Base-by-base conservation (phyloP, 2,329 filamentous ascomycete species). In the Fusarium sp. region DNA sequence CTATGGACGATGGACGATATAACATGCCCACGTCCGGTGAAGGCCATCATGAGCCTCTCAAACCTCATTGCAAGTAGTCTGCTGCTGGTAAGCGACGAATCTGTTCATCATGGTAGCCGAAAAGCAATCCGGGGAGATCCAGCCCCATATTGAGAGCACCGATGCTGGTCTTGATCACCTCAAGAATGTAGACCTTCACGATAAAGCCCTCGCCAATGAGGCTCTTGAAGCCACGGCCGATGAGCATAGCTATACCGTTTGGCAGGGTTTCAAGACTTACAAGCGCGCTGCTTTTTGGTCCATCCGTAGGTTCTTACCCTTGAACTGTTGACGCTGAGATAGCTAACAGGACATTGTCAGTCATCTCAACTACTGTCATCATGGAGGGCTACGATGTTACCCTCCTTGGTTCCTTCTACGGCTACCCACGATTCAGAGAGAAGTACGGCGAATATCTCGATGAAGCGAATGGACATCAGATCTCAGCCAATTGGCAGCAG, bases 331-430 rank as follows among this genome's bases (percentile, higher is more conserved):
- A 25, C 12, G 30, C 12, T 12, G 9, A 52, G 49, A 37, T 33
- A 28, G 25, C 69, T 76, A 30, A 77, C 42, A 25, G 5, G 8
- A 11, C n/a, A 10, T 19, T 19, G n/a, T 15, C 30, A 83, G 81
- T 81, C 62, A 83, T 86, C 60, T 86, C 84, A 18, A 82, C 82
- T n/a, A 82, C 84, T 7, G 82, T 87, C 60, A 81, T 87, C 68
- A 87, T 87, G 86, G 86, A 87, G 67, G 86, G 86, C 6, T 87
- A 87, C 76, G 86, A 87, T 57, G 81, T 84, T 4, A 85, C 83
- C 38, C 79, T 88, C 1, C 76, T 88, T n/a, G 71, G 80, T n/a
- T 84, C 82, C 23, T 86, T 87, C 76, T 86, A 82, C 69, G 85
- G 80, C 9, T 86, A 85, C 76, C 83, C 77, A 2, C 71, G 63